Percentiles rank a stretch among this genome's conserved stretches.
Conservation (phyloP, 1,139 yeast genomes). For the Scheffersomyces insectosa region DNA sequence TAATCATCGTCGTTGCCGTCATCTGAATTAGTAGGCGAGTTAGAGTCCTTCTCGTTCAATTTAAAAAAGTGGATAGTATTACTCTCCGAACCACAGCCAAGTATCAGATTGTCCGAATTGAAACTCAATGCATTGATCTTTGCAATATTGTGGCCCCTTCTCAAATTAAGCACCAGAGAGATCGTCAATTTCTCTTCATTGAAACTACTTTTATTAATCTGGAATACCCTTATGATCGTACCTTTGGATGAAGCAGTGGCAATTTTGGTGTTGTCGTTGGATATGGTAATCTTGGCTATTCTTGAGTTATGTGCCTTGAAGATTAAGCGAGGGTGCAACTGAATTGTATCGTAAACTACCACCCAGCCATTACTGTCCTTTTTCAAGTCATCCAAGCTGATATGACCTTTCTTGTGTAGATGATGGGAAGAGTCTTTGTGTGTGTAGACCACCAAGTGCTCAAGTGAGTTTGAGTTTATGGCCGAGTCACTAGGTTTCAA, state of each 20-base stretch:
- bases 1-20: constrained; percentile 6
- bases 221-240: constrained; percentile 61
- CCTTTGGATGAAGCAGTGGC: constrained; percentile 77
- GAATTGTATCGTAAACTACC: constrained; percentile 60
- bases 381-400: constrained; percentile 27
- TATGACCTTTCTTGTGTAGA: constrained; percentile 9
- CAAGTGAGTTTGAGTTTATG: constrained; percentile 9
- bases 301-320: constrained; percentile 61
- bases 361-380: constrained; percentile 41
- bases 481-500: constrained; percentile 22
- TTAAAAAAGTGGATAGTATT: constrained; percentile 70
- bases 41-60: constrained; percentile 21
- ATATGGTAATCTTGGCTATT: constrained; percentile 47
- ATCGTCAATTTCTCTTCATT: constrained; percentile 21
- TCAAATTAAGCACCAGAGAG: constrained; percentile 49
- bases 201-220: constrained; percentile 11
- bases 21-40: background rate
- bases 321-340: constrained; percentile 54
- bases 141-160: constrained; percentile 70
- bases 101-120: constrained; percentile 46
- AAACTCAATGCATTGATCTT: constrained; percentile 56
- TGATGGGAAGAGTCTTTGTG: constrained; percentile 16
- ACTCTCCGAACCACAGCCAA: constrained; percentile 70
- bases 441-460: constrained; percentile 21
- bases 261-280: constrained; percentile 52